Base-by-base conservation (phyloP, 2,329 filamentous ascomycete species). In the Pezicula carpinea region DNA sequence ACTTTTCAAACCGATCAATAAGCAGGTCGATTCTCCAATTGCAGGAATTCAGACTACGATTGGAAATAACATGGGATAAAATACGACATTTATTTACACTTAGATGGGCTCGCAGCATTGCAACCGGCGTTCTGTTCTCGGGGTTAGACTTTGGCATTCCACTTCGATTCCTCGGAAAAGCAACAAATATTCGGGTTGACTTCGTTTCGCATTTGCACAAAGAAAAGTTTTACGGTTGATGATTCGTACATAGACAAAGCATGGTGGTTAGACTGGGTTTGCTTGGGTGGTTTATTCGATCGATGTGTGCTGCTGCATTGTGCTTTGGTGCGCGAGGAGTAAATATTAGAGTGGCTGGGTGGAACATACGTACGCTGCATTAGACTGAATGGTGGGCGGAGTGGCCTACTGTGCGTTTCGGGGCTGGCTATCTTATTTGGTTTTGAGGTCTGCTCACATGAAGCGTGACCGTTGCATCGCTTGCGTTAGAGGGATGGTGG, bases 1-100 rank as follows among this genome's bases (percentile, higher is more conserved):
- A 57, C 71, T 89, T 43, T 88, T 89, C 64, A 80, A 75, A 59
- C 83, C 83, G 14, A 71, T 73, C 61, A 77, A 58, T 66, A 71
- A 52, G 42, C 58, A 65, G 64, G 52, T 66, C 69, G 54, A 69
- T 63, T 67, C 59, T 44, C 58, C 59, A n/a, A 57, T 55, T 48
- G 38, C 38, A 15, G 38, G 38, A 40, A 13, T 40, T 22, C 38
- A 40, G 13, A 40, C 38, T 40, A 19, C 38, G 11, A 40, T 40
- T 14, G 22, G 38, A 23, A 40, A 40, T 22, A 40, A 29, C 38
- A 40, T 40, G 38, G 38, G 38, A 40, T 40, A 40, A 38, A 17
- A 38, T 15, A 38, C 35, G 21, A 19, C 8, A 38, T 13, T 19
- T 18, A 10, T 15, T 34, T 8, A 21, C 35, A 19, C 13, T 19